phyloP scores from a whole-genome alignment of 192 early-diverging fungal species.

The Coemansia sp. region DNA sequence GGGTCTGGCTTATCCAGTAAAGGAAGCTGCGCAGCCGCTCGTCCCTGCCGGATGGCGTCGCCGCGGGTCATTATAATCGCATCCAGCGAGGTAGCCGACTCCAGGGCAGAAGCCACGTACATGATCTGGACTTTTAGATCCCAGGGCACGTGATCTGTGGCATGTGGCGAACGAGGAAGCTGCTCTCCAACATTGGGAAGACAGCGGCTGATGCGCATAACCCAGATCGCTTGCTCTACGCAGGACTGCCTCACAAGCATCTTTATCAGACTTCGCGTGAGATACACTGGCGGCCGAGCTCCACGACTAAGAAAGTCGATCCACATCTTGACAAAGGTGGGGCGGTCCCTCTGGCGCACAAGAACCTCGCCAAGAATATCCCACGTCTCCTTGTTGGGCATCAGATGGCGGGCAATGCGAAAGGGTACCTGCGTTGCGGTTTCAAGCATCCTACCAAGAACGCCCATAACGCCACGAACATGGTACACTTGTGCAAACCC shows the following conservation, averaged over 20 bases:
- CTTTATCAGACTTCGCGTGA: conserved; percentile 38
- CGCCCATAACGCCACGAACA: conserved; percentile 44
- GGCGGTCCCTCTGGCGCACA: conserved; percentile 40
- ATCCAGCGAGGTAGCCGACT: conserved; percentile 34
- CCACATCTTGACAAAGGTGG: conserved; percentile 46
- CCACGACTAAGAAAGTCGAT: conserved; percentile 49
- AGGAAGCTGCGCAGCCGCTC: conserved; percentile 33
- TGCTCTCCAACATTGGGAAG: conserved; percentile 38
- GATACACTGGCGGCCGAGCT: conserved; percentile 30
- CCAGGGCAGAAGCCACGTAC: conserved; percentile 45
- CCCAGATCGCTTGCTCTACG: conserved; percentile 50
- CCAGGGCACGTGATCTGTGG: conserved; percentile 39
- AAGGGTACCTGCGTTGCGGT: conserved; percentile 38
- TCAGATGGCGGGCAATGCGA: conserved; percentile 33
- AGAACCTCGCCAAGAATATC: conserved; percentile 42
- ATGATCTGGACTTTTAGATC: conserved; percentile 45
- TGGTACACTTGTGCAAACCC: conserved; percentile 50
- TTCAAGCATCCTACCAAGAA: conserved; percentile 47
- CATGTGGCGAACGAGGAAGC: conserved; percentile 19
- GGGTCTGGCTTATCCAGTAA: conserved; percentile 29
- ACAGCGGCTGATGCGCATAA: conserved; percentile 51
- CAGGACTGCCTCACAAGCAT: conserved; percentile 41
- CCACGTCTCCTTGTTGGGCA: conserved; percentile 49
- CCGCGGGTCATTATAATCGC: conserved; percentile 16
- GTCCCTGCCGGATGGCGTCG: conserved; percentile 34